Base-by-base conservation (phyloP, 108 stramenopile genomes). In the Thalassiosira profunda region DNA sequence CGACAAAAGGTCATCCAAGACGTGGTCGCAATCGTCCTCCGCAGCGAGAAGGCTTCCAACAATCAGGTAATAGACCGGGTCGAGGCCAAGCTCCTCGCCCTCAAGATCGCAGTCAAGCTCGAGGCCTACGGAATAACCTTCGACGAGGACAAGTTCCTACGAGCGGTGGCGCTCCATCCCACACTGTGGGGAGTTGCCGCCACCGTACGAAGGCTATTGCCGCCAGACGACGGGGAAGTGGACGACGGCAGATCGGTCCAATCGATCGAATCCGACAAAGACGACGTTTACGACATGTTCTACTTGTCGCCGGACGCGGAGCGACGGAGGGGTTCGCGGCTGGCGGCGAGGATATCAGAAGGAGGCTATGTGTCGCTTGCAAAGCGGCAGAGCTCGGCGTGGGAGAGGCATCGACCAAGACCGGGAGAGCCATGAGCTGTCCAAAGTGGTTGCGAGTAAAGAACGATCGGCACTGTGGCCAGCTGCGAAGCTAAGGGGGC, bases 101-200 rank as follows among this genome's bases (percentile, higher is more conserved):
- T 78, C 2, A 78, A 78, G 34, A 78, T 78, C 21, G 44, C 35
- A 20, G 76, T 78, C n/a, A 78, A 78, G 57, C 47, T 78, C 28
- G 76, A 78, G 45, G 62, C 53, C 29, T 78, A 78, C 41, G 76
- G 76, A 4, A 42, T 78, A 20, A 31, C 23, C 7, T 65, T 78
- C 17, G 57, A 78, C 31, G 68, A 78, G 26, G 68, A 64, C 3
- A 78, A 78, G 30, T 78, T 78, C 51, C 46, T 59, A 26, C 67
- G 59, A 55, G 68, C 62, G 20, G 53, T 78, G 1, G 44, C 76
- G 15, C 43, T 78, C 12, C 58, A 65, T 26, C 76, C 76, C 4
- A 63, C 65, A 18, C 44, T 58, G 15, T 18, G 3, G 28, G 76
- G 76, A 18, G 68, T 69, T 3, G 36, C 64, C 36, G 53, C 55